phyloP scores from a whole-genome alignment of 2,329 filamentous ascomycete genomes.

The Sporothrix pseudoabietina region DNA sequence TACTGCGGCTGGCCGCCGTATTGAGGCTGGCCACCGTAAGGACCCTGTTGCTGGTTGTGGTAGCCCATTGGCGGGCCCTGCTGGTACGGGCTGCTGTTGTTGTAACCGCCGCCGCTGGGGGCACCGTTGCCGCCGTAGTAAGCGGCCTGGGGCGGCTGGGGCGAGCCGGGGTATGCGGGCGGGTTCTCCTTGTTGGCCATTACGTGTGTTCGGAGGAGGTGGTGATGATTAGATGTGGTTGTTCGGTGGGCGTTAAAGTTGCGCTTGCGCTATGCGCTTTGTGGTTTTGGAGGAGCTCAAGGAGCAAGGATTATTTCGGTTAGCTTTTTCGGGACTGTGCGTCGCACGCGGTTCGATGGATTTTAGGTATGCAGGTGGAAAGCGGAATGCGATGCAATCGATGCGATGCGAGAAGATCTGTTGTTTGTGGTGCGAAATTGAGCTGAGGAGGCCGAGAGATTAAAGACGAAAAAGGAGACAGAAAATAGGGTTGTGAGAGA shows the following conservation, averaged over 20 bases:
- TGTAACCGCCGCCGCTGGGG: conserved; percentile 34
- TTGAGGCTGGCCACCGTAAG: conserved; percentile 41
- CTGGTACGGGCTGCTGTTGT: conserved; percentile 42
- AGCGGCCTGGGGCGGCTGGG: conserved; percentile 38
- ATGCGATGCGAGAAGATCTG: background rate
- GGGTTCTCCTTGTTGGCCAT: conserved; percentile 54
- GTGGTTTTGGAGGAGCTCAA: background rate
- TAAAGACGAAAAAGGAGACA: background rate
- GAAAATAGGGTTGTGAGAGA: background rate
- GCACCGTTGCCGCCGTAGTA: conserved; percentile 34
- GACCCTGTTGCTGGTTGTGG: conserved; percentile 45
- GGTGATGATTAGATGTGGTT: background rate
- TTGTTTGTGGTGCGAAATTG: background rate
- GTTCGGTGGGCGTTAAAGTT: background rate
- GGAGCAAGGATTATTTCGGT: background rate
- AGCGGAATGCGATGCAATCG: conserved; percentile 4
- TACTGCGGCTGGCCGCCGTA: conserved; percentile 43
- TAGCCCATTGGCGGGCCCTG: conserved; percentile 50
- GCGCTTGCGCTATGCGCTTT: background rate
- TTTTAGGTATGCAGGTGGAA: background rate
- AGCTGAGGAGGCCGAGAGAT: background rate
- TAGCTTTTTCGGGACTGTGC: background rate
- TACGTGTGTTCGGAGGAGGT: background rate
- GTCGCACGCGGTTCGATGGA: conserved; percentile 5
- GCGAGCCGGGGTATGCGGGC: conserved; percentile 49